A percentile compares a stretch with the other conserved stretches of the same genome.
Evolutionary conservation across 495 filamentous ascomycete species (phyloP).

Genomic region (Podospora sp.): DNA sequence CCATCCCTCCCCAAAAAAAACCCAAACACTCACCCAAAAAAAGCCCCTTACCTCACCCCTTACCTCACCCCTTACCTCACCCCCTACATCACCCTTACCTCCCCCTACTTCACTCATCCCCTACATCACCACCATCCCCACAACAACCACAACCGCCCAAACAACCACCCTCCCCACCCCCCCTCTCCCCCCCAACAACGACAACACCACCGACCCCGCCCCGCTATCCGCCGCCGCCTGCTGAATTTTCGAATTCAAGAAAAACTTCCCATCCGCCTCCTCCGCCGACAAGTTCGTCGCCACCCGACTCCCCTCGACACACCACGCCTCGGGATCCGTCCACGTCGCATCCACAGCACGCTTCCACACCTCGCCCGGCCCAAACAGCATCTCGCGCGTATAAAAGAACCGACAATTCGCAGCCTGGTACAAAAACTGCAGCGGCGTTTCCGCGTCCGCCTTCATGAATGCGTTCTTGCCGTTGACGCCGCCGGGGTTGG

Average conservation of each 20-base stretch:
- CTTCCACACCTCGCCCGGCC: constrained; percentile 48
- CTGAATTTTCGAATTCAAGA: constrained; percentile 15
- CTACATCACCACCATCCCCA: background rate
- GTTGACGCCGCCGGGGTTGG: constrained; percentile 33
- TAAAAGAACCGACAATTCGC: constrained; percentile 60
- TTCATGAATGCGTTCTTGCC: constrained; percentile 42
- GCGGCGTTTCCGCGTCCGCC: constrained; percentile 38
- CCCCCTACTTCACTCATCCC: no score
- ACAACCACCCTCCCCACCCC: background rate
- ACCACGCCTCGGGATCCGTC: constrained; percentile 48
- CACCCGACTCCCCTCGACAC: constrained; percentile 27
- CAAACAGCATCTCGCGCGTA: constrained; percentile 47
- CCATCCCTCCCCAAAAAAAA: no score
- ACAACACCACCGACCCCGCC: background rate
- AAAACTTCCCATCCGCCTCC: constrained; percentile 22
- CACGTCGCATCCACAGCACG: constrained; percentile 67
- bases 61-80: background rate
- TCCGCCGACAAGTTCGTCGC: constrained; percentile 10
- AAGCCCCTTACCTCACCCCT: background rate
- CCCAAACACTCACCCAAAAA: no score
- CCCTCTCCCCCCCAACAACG: background rate
- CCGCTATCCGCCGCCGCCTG: background rate
- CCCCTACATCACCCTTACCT: no score
- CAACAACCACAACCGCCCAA: background rate
- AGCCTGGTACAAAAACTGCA: constrained; percentile 57